Evolutionary conservation across 2,329 filamentous ascomycete species (phyloP), one percentile per base, ranked within the genome.

Genomic region (Epichloe hybrida): DNA sequence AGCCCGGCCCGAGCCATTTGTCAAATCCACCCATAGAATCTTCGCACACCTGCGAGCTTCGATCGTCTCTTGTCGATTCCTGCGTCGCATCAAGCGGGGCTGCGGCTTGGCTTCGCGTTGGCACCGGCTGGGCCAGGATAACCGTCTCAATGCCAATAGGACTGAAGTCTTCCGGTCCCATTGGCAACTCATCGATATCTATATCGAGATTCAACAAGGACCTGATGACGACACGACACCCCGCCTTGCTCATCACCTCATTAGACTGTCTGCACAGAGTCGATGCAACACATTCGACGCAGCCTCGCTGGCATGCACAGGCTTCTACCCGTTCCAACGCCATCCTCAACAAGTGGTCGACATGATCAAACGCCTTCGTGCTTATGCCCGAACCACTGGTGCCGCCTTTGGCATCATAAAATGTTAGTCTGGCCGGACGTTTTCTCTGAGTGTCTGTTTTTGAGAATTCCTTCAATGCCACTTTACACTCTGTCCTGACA

Each of bases 401-500:
- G 0, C 91, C 91, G 7, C 93, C 93, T 66, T 95, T 95, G 3
- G 88, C 84, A 64, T 97, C 93, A 67, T 97, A 98, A 61, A 98
- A 95, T 0, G 88, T 95, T 46, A 98, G 69, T 1, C 93, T 74
- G 0, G 89, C 93, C 0, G 91, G 93, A 4, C 93, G 76, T 68
- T 95, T 95, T 34, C 90, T 77, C 31, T 71, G 69, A 0, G 80
- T 82, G 60, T 85, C 80, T 49, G 74, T 70, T 57, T 80, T 80
- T 1, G 87, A 81, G 55, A 96, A 88, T 66, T 97, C 91, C 65
- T 97, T 97, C 53, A 86, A 72, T 2, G 84, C 82, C 52, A 84
- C 80, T 71, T 97, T 97, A 67, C 93, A 97, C 67, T 97, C 93
- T 0, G 93, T 97, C 41, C 88, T 80, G 13, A 98, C 88, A 58